Evolutionary conservation across 495 filamentous ascomycete species (phyloP), one percentile per base, ranked within the genome.

Genomic region (Parmelia sp.): DNA sequence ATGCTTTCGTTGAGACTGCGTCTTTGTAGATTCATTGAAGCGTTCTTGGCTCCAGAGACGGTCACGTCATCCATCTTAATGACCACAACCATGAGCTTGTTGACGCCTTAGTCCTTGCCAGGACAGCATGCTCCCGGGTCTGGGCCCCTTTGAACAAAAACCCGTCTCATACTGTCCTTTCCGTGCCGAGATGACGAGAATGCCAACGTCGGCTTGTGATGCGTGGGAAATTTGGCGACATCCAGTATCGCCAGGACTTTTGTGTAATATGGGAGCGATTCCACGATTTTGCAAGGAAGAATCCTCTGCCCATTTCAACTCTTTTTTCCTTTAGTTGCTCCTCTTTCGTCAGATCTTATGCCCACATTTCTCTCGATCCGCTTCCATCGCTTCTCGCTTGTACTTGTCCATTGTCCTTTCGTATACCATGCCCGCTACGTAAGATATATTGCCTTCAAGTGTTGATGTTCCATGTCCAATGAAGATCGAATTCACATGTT

Each of bases 161-260:
- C 94, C 94, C 44, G 94, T 97, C 78, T 99, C 94, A 73, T 99
- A 99, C 77, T 99, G 95, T 74, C 94, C 94, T 80, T 96, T 98
- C 63, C 94, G 90, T 1, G 94, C 91, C 64, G 89, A 93, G 73
- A 99, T 97, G 71, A 99, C 94, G 31, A 99, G 83, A 59, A 96
- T 88, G 71, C 94, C 94, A 33, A 99, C 86, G 76, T 97, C 94
- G 15, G 95, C 95, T 72, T 98, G 94, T 3, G 93, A 95, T 51
- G 94, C 91, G n/a, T n/a, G n/a, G n/a, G n/a, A n/a, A n/a, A n/a
- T n/a, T n/a, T n/a, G n/a, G n/a, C n/a, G n/a, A n/a, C n/a, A n/a
- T n/a, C n/a, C n/a, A n/a, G n/a, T n/a, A n/a, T n/a, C n/a, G n/a
- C n/a, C n/a, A n/a, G n/a, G n/a, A n/a, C n/a, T n/a, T n/a, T n/a